Conservation (phyloP, 192 early-diverging fungal species). For the Cladochytrium replicatum region DNA sequence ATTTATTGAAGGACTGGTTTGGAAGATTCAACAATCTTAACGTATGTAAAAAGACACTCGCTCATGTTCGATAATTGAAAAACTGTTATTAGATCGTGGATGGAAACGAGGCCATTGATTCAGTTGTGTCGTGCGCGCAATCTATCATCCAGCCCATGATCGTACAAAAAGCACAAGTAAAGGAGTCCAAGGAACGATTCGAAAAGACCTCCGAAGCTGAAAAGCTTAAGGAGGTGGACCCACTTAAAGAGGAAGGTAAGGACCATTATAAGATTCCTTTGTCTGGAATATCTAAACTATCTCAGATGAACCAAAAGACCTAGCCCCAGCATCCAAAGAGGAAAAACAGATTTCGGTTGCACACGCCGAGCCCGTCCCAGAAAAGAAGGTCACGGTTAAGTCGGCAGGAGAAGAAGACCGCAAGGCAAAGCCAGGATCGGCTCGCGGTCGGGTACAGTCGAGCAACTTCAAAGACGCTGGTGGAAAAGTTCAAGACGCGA, state of each 20-base stretch:
- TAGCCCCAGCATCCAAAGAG: not conserved
- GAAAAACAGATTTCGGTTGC: not conserved
- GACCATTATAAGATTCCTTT: no score
- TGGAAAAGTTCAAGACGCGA: no score
- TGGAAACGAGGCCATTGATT: no score
- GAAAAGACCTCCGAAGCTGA: constrained; percentile 21
- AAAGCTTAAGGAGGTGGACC: constrained; percentile 23
- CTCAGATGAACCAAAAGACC: not conserved
- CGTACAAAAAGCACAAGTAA: constrained; percentile 11
- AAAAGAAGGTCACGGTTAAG: not conserved
- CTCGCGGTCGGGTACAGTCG: constrained; percentile 7
- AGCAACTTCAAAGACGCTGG: no score
- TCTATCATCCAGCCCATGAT: no score
- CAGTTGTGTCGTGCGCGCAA: no score
- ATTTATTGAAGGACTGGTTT: constrained; percentile 44
- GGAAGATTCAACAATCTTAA: constrained; percentile 36
- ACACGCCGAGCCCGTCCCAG: not conserved
- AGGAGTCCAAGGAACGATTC: constrained; percentile 10
- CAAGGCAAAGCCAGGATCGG: constrained; percentile 17
- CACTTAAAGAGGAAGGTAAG: constrained; percentile 9
- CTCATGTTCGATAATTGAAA: not conserved
- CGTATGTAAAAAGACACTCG: constrained; percentile 8
- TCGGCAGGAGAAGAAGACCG: constrained; percentile 17
- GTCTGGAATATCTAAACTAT: not conserved
- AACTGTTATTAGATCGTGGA: not conserved